Base-by-base conservation (phyloP, 352 stramenopile species). In the Phytophthora parvispora region DNA sequence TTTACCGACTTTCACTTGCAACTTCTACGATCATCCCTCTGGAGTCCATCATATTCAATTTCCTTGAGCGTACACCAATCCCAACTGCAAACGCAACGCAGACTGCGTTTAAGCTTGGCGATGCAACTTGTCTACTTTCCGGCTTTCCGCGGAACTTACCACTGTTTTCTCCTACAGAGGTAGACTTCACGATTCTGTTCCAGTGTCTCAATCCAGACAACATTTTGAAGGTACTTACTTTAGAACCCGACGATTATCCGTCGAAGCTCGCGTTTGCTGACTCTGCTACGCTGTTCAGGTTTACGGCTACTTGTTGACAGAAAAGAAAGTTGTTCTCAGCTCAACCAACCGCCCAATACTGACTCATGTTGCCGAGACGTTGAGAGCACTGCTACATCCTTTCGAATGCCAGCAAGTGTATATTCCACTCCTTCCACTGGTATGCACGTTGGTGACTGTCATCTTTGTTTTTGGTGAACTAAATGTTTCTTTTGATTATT, bases 341-440 rank as follows among this genome's bases (percentile, higher is more conserved):
- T 83, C 84, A n/a, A 60, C 60, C 24, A 91, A 86, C 32, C 67
- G 69, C 5, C 77, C 80, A 18, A 84, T 94, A 12, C 74, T 94
- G 45, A 90, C 84, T 0, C 86, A 86, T 13, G 74, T 87, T 10
- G 75, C 80, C 1, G 84, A 94, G 62, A 94, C 86, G 0, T 73
- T 94, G 15, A 72, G 83, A 24, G 83, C 81, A 18, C 55, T 94
- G 43, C 64, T 92, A 0, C 68, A 87, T 49, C 86, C 86, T 5
- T 92, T 94, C 27, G 83, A 90, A 24, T 90, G 69, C 16, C 86
- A 92, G 69, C 78, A 90, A 36, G 86, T 94, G 10, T 94, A 94
- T 60, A 92, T 94, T 18, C 86, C 86, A 1, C 71, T 93, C 25
- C 74, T 94, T 22, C 81, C 86, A 16, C 49, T 89, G 60, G 86